These are phyloP conservation scores for Peterozyma xylosa DNA, from an alignment of 805 yeast species.

Conservation along the genomic window DNA sequence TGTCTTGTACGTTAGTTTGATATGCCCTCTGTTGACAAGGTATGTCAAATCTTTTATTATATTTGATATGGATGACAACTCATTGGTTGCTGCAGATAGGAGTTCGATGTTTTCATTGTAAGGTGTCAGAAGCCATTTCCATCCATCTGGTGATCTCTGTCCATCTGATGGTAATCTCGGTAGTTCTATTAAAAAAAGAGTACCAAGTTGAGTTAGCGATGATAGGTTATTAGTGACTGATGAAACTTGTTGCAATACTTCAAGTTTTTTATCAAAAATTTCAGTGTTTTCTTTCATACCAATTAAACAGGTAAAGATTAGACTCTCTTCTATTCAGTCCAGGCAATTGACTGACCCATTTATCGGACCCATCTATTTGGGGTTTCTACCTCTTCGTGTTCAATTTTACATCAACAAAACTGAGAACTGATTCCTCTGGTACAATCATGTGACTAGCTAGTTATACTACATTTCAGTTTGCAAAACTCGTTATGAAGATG, in stretches of 20 bases:
- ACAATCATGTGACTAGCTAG: too few species aligned
- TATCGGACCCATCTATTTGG: too few species aligned
- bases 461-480: too few species aligned
- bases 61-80: conserved; percentile 13
- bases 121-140: conserved; percentile 54
- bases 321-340: too few species aligned
- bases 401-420: too few species aligned
- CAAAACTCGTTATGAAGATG: too few species aligned
- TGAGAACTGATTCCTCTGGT: too few species aligned
- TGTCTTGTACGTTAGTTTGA: conserved; percentile 36
- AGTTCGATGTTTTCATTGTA: conserved; percentile 13
- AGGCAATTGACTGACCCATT: too few species aligned
- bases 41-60: conserved; percentile 32
- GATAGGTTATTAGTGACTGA: conserved; percentile 31
- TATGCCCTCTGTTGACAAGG: conserved; percentile 30
- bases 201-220: conserved; percentile 40
- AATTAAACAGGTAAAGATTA: background rate
- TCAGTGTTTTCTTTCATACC: background rate
- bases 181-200: conserved; percentile 31
- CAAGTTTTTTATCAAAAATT: background rate
- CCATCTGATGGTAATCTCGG: conserved; percentile 35
- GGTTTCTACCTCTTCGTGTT: too few species aligned
- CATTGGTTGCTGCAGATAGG: background rate
- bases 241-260: conserved; percentile 10
- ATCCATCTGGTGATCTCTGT: conserved; percentile 30